These are phyloP conservation scores for Hamamelis virginiana DNA, from an alignment of 164 flowering plant species.

Conservation along the genomic window DNA sequence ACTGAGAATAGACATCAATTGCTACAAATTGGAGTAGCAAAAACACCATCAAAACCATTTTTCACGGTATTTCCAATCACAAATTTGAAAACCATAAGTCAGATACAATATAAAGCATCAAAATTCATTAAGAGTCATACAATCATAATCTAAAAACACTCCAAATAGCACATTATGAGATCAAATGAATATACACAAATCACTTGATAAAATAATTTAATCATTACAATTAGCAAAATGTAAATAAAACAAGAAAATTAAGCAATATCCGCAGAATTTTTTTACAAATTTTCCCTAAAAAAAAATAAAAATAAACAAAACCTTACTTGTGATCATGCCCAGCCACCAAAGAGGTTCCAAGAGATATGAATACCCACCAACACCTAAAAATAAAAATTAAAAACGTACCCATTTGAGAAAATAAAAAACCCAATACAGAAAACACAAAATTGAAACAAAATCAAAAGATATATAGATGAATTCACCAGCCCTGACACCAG, in stretches of 20 bases:
- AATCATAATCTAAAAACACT: too few species aligned
- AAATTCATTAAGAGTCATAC: too few species aligned
- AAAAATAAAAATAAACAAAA: constrained; percentile 8
- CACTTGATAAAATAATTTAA: not conserved
- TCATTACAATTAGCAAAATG: not conserved
- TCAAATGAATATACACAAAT: too few species aligned
- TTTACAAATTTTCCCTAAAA: not conserved
- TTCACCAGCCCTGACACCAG: constrained; percentile 79
- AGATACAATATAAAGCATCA: too few species aligned
- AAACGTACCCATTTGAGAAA: constrained; percentile 16
- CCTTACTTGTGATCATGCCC: constrained; percentile 80
- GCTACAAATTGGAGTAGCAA: not conserved
- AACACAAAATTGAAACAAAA: constrained; percentile 8
- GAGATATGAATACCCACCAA: constrained; percentile 74
- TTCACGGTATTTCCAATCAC: not conserved
- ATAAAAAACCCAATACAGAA: constrained; percentile 11
- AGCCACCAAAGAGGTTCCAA: constrained; percentile 91
- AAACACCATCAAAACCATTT: not conserved
- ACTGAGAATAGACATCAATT: not conserved
- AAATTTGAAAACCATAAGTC: too few species aligned
- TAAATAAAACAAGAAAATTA: not conserved
- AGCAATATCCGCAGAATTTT: not conserved
- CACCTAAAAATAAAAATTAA: constrained; percentile 42
- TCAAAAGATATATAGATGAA: not conserved
- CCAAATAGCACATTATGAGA: too few species aligned